Evolutionary conservation across 768 basidiomycete species (phyloP).

Genomic region (Clitopilus passeckerianus): DNA sequence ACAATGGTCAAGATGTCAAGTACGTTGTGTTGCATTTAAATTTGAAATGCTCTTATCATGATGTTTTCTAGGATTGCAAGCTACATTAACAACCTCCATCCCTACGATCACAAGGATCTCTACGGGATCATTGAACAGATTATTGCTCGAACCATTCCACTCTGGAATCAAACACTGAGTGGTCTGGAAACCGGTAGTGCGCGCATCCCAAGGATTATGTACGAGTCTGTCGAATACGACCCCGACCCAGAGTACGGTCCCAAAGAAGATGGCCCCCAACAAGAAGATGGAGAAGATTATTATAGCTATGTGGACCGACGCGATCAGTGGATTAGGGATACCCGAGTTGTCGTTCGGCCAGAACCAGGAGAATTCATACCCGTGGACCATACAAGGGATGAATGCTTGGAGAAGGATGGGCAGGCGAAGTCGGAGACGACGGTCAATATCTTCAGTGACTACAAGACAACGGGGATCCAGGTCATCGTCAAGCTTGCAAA

Average conservation of each 20-base stretch:
- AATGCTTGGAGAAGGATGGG: not conserved
- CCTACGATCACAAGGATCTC: constrained; percentile 15
- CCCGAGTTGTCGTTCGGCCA: constrained; percentile 7
- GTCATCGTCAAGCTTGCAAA: constrained; percentile 27
- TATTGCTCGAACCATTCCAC: constrained; percentile 21
- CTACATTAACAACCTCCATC: constrained; percentile 39
- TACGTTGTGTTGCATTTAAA: not conserved
- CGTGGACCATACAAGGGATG: constrained; percentile 1
- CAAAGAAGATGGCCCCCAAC: constrained; percentile 2
- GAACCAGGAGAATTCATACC: constrained; percentile 11
- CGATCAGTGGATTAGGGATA: constrained; percentile 5
- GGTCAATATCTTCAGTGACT: constrained; percentile 9
- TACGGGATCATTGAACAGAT: constrained; percentile 20
- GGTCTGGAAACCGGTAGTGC: constrained; percentile 7
- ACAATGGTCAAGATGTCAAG: constrained; percentile 1
- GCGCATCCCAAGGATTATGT: constrained; percentile 4
- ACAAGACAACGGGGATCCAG: constrained; percentile 15
- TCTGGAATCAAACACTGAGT: constrained; percentile 21
- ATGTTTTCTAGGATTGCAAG: constrained; percentile 15
- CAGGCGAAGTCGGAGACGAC: constrained; percentile 2
- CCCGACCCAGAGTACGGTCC: constrained; percentile 1
- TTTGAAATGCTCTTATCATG: not conserved
- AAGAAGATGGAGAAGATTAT: constrained; percentile 6
- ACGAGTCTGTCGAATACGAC: constrained; percentile 2
- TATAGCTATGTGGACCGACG: constrained; percentile 3